Base-by-base conservation (phyloP, 208 protist genomes). In the Dictyostelium gargantuum region DNA sequence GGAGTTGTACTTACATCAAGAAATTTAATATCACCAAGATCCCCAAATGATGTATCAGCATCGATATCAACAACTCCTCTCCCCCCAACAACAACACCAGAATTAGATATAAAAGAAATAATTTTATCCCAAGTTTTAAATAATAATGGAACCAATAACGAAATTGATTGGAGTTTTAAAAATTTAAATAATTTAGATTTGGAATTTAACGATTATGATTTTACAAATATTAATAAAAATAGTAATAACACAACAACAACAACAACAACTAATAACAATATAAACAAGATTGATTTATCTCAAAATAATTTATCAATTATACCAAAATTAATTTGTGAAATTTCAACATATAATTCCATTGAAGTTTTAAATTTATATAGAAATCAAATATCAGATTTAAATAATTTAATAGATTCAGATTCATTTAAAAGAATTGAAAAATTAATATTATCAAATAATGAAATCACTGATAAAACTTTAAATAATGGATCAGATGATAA, bases 91-190 rank as follows among this genome's bases (percentile, higher is more conserved):
- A 66, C 10, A 66, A 32, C 21, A 4, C 56, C 56, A 29, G 32
- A n/a, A 35, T 32, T 32, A 9, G 56, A 66, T 66, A 66, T 66
- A 32, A 66, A 26, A n/a, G 56, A 66, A n/a, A 6, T 35, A 66
- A 9, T 66, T 32, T 66, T 32, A 32, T 17, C n/a, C 26, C 56
- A 66, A 66, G 32, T 66, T 5, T 26, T 29, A 26, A 63, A 63
- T 63, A 63, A 63, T 63, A 32, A 38, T 40, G 15, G 21, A 19
- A 72, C 40, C 26, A 26, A 4, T 11, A 42, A 19, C 26, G 66
- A 72, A 72, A 72, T 73, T 46, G 66, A 73, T 73, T 73, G 66
- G 66, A 73, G 66, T 73, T 73, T 73, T 73, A 73, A 73, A 73
- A 73, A 44, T 73, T 44, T 73, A 44, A 44, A 44, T 38, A 38